A percentile compares a stretch with the other conserved stretches of the same genome.
Conservation (phyloP, 345 rosid genomes). For the Rubroshorea leprosula region DNA sequence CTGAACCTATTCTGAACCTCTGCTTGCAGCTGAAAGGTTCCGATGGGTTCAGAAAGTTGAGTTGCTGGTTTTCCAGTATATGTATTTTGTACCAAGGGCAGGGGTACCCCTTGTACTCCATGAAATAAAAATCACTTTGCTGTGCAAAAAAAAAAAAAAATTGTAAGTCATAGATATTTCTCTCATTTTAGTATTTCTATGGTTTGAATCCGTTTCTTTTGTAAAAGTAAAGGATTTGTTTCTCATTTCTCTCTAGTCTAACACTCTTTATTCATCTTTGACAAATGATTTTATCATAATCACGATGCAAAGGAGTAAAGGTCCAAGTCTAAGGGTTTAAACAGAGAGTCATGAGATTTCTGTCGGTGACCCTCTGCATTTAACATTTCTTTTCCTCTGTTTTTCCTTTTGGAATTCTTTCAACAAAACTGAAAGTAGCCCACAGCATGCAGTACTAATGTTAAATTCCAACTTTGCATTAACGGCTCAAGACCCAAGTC, state of each 20-base stretch:
- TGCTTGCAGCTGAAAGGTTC: no score
- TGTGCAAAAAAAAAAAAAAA: no score
- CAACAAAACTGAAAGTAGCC: no score
- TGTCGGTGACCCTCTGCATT: not conserved
- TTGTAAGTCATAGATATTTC: constrained; percentile 23
- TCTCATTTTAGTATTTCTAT: not conserved
- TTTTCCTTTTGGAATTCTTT: not conserved
- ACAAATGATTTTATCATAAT: no score
- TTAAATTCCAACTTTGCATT: not conserved
- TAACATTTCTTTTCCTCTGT: not conserved
- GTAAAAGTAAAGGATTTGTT: not conserved
- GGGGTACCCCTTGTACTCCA: no score
- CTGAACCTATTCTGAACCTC: no score
- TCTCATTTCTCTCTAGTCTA: not conserved
- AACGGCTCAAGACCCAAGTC: constrained; percentile 26
- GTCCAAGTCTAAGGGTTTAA: not conserved
- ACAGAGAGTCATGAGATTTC: not conserved
- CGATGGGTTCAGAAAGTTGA: no score
- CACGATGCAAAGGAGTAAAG: no score
- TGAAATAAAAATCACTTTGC: no score
- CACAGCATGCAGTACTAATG: not conserved
- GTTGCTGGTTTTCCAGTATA: no score
- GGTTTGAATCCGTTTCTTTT: not conserved
- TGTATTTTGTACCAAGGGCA: no score
- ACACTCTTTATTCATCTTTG: no score